Evolutionary conservation across 768 basidiomycete species (phyloP).

Genomic region (Mycena chlorophos): DNA sequence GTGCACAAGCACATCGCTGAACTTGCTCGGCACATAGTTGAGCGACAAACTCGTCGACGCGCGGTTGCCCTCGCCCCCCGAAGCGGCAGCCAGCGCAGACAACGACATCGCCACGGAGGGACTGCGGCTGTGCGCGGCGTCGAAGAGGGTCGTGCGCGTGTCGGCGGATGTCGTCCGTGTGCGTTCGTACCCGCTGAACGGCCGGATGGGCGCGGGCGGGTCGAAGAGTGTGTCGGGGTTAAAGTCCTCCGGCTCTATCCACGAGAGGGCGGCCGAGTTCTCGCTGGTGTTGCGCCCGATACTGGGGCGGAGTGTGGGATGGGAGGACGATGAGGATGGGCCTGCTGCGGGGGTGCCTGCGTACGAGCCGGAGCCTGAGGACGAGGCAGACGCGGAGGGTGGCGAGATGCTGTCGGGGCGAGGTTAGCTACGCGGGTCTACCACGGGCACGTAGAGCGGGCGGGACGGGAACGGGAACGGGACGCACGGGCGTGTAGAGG

Average conservation of each 20-base stretch:
- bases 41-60: slow-evolving; percentile 7
- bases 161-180: background rate
- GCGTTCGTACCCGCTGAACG: background rate
- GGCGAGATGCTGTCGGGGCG: too few species aligned
- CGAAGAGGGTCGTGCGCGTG: background rate
- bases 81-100: background rate
- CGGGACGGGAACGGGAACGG: background rate
- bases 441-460: background rate
- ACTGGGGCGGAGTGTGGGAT: background rate
- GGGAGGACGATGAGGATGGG: slow-evolving; percentile 1
- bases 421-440: too few species aligned
- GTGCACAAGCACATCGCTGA: background rate
- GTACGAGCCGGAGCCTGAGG: background rate
- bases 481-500: slow-evolving; percentile 4
- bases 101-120: background rate
- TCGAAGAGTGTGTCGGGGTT: slow-evolving; percentile 4
- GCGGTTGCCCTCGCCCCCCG: background rate
- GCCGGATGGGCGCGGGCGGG: slow-evolving; percentile 8
- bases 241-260: slow-evolving; percentile 17
- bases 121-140: background rate
- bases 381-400: background rate
- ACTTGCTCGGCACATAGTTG: slow-evolving; percentile 16
- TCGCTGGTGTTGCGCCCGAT: background rate
- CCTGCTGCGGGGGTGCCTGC: too few species aligned
- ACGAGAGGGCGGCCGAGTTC: slow-evolving; percentile 4